Base-by-base conservation (phyloP, 2,329 filamentous ascomycete genomes). In the Aquanectria penicillioides region DNA sequence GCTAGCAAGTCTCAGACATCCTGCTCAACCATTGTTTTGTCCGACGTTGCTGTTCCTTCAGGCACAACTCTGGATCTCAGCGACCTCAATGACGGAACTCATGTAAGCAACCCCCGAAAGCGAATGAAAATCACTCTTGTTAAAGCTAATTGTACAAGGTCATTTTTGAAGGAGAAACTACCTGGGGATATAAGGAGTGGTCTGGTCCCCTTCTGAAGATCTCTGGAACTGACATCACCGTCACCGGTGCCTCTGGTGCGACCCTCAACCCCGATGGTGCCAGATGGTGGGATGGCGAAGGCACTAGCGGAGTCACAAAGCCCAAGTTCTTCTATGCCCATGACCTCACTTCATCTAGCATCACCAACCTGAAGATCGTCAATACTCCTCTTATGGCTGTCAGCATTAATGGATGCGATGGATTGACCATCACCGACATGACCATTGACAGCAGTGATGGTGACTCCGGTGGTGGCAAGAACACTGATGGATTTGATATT, bases 401-500 rank as follows among this genome's bases (percentile, higher is more conserved):
- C 55, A 76, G 72, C 66, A 74, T 81, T 57, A 75, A 72, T 52
- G 62, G 64, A 15, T 70, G 63, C 26, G 74, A 71, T 12, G 70
- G 73, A 31, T 69, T 81, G 2, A 71, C 67, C 5, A 68, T 80
- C 1, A 73, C 67, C 28, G 65, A 71, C 48, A 70, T 81, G 51
- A 77, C 68, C 13, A 73, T 81, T 15, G 74, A 81, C 55, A 77
- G 74, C 64, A 69, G 71, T 6, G 72, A 62, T 11, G 77, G 77
- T 25, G 74, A 78, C 56, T 46, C 68, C 3, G 66, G 64, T 25
- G 70, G 70, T 10, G 76, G 73, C 5, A 73, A 83, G 66, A 88
- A 88, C 75, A 88, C 84, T 1, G 86, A 88, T 68, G 85, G 79
- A 3, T 88, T 87, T 63, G 83, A 88, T 55, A 79, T 88, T 54